Base-by-base conservation (phyloP, 352 stramenopile species). In the Pythium pyrilobum region DNA sequence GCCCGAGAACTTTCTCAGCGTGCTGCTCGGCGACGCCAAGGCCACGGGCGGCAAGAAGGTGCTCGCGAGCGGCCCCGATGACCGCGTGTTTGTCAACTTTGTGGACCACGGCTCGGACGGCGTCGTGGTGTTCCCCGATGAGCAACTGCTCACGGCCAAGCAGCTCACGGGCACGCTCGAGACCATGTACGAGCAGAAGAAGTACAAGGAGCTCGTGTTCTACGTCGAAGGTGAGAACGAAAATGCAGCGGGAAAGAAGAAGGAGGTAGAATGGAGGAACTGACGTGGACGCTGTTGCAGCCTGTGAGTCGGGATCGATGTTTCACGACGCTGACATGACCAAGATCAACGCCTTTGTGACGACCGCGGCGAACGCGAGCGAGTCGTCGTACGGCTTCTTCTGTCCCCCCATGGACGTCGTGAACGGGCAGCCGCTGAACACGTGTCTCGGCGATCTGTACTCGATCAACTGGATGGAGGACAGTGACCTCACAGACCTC, bases 31-130 rank as follows among this genome's bases (percentile, higher is more conserved):
- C 39, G 84, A 97, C 52, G 64, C 66, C 1, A 70, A 38, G 2
- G 66, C 71, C 0, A 76, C 68, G 1, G 54, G 61, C 3, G 76
- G 86, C 18, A 81, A 82, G 38, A 90, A 88, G 39, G 89, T 97
- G 41, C 80, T 97, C 4, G 70, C 75, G n/a, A 96, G 83, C 57
- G 89, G 81, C 1, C 36, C 51, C 2, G 56, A 91, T 1, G 91
- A 97, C 58, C 77, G 89, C 38, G 87, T 97, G 24, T 97, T 97
- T 59, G 63, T 97, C 46, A 96, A 96, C 59, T 97, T 96, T 68
- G 76, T 96, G 31, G 88, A 97, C 59, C 91, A 97, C 52, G 91
- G 91, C 41, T 89, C 81, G 4, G 66, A 79, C 4, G 85, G 87
- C 8, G 80, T 95, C 37, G 56, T 97, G 0, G 77, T 85, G 53